A percentile compares a stretch with the other conserved stretches of the same genome.
phyloP scores from a whole-genome alignment of 176 grass and related monocot genomes.

The Zea luxurians region DNA sequence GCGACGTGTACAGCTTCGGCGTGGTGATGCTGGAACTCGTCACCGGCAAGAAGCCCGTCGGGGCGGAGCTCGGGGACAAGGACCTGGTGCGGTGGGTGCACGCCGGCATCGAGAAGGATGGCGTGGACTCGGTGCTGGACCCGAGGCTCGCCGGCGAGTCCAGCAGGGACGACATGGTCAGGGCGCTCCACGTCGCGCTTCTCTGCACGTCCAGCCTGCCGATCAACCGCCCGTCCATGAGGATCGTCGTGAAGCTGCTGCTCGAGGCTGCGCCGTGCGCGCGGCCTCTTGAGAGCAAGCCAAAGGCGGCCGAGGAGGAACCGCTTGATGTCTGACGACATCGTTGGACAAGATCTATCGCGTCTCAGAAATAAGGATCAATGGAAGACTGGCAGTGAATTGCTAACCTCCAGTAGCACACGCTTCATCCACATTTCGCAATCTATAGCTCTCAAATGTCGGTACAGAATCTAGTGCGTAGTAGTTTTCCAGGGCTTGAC shows the following conservation, averaged over 20 bases:
- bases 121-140: conserved; percentile 56
- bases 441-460: background rate
- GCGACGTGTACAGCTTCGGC: conserved; percentile 77
- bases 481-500: background rate
- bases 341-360: background rate
- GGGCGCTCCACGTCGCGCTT: conserved; percentile 63
- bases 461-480: background rate
- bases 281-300: conserved; percentile 3
- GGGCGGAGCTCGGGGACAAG: conserved; percentile 62
- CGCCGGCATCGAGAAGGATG: conserved; percentile 43
- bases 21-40: conserved; percentile 65
- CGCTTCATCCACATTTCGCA: background rate
- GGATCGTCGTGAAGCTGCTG: conserved; percentile 64
- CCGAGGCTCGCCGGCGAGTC: conserved; percentile 43
- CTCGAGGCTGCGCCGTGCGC: conserved; percentile 29
- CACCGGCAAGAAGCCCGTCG: conserved; percentile 54
- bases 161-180: conserved; percentile 49
- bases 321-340: conserved; percentile 30
- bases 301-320: conserved; percentile 30
- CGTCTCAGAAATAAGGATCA: background rate
- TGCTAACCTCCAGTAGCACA: background rate
- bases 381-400: background rate
- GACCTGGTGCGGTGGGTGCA: conserved; percentile 74
- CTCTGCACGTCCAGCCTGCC: conserved; percentile 66
- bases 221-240: conserved; percentile 66